Evolutionary conservation across 495 filamentous ascomycete genomes (phyloP).

Genomic region (Xylaria flabelliformis): DNA sequence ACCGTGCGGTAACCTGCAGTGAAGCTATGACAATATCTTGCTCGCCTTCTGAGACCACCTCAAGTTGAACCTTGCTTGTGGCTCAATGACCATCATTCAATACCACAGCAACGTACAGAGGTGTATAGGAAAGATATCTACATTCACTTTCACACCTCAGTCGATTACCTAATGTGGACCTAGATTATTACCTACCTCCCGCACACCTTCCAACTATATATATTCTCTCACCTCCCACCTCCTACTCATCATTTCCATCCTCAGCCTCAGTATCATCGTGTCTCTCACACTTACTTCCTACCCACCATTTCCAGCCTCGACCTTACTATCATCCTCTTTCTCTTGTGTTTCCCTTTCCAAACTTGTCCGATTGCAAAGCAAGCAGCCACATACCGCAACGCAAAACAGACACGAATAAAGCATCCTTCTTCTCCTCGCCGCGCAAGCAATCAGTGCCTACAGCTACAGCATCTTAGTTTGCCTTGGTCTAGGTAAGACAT

Average conservation of each 20-base stretch:
- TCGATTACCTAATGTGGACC: neutral
- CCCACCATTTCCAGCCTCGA: no score
- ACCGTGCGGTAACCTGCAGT: slow-evolving; percentile 8
- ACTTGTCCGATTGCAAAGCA: slow-evolving; percentile 3
- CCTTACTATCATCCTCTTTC: neutral
- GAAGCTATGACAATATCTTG: neutral
- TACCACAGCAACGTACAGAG: neutral
- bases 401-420: neutral
- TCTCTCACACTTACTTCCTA: no score
- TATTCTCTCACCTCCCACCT: neutral
- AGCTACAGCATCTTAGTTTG: neutral
- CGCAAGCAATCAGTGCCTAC: slow-evolving; percentile 6
- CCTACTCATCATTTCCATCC: neutral
- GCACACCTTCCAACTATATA: neutral
- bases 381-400: neutral
- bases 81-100: slow-evolving; percentile 8
- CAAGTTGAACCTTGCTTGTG: neutral
- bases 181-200: neutral
- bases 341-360: slow-evolving; percentile 9
- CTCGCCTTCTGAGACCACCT: slow-evolving; percentile 13
- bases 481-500: neutral
- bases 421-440: neutral
- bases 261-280: no score
- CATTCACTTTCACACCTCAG: neutral
- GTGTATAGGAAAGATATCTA: no score